Evolutionary conservation across 192 early-diverging fungal genomes (phyloP).

Genomic region (Obelidium mucronatum): DNA sequence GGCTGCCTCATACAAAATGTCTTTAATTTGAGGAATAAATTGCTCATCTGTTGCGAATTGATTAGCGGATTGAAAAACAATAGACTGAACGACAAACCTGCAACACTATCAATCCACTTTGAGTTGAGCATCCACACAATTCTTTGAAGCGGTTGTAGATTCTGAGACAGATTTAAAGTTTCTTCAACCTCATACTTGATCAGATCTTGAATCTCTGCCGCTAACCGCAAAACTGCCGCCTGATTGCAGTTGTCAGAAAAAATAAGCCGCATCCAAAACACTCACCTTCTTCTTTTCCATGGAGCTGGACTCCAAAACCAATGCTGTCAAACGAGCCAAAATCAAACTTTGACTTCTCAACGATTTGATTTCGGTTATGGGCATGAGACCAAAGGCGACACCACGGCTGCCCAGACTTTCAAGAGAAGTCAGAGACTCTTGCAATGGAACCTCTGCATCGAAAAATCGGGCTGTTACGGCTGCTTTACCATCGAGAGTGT

Average conservation of each 20-base stretch:
- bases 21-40: conserved; percentile 12
- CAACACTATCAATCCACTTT: conserved; percentile 12
- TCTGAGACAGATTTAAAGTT: conserved; percentile 60
- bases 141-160: conserved; percentile 72
- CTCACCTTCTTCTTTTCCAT: conserved; percentile 20
- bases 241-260: not conserved
- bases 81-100: conserved; percentile 1
- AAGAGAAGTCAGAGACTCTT: conserved; percentile 11
- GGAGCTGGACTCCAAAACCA: not conserved
- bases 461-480: not conserved
- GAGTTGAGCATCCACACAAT: conserved; percentile 66
- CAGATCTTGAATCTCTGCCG: conserved; percentile 11
- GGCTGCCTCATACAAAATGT: conserved; percentile 38
- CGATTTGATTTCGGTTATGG: conserved; percentile 35
- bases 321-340: not conserved
- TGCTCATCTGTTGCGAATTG: conserved; percentile 15
- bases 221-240: conserved; percentile 1
- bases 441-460: conserved; percentile 3
- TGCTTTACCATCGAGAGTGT: not conserved
- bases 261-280: not conserved
- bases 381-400: conserved; percentile 16
- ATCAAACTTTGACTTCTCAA: conserved; percentile 19
- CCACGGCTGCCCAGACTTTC: conserved; percentile 19
- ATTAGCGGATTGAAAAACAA: not conserved
- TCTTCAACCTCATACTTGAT: conserved; percentile 43